Evolutionary conservation across 371 early-diverging fungal genomes (phyloP), one percentile per base, ranked within the genome.

Genomic region (Mortierella sp.): DNA sequence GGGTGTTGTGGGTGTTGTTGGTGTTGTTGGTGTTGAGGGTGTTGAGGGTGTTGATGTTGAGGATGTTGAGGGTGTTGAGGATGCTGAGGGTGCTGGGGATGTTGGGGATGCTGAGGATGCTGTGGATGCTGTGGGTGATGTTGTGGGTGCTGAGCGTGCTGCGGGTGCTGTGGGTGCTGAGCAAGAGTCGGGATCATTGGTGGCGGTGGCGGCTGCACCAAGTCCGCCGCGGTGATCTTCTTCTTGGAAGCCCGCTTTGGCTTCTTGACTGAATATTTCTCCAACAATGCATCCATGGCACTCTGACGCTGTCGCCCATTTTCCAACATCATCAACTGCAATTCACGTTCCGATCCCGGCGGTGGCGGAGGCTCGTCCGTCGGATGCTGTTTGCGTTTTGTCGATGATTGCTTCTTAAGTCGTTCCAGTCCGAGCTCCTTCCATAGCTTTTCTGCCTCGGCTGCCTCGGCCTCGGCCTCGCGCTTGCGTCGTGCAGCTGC

Each of bases 401-500:
- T 74, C 43, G 76, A 70, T 21, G 63, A 21, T 76, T 77, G 66
- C 68, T 74, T 77, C 72, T 77, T 77, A 48, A 77, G 72, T 14
- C 66, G 55, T 48, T 84, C 84, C 29, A 86, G 66, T 25, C 83
- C 87, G 45, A 85, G 70, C 70, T 87, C 83, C 57, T 73, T 81
- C 30, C 87, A 81, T 65, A 87, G 77, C 64, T 83, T 74, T 43
- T 87, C 87, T 0, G 87, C 87, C 47, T 85, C 87, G 21, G 81
- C 72, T 0, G 88, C 88, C 75, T 90, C 88, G 7, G 83, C 77
- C 19, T 85, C 84, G 0, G 89, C 91, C 7, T 81, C 70, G 7
- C 86, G 84, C 30, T 83, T 81, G 2, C 95, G 88, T 52, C 84
- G 75, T 30, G 66, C 68, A 1, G 85, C 83, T 0, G 87, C 90